A percentile compares a stretch with the other conserved stretches of the same genome.
Evolutionary conservation across 805 yeast species (phyloP).

Genomic region (Metschnikowia henanensis): DNA sequence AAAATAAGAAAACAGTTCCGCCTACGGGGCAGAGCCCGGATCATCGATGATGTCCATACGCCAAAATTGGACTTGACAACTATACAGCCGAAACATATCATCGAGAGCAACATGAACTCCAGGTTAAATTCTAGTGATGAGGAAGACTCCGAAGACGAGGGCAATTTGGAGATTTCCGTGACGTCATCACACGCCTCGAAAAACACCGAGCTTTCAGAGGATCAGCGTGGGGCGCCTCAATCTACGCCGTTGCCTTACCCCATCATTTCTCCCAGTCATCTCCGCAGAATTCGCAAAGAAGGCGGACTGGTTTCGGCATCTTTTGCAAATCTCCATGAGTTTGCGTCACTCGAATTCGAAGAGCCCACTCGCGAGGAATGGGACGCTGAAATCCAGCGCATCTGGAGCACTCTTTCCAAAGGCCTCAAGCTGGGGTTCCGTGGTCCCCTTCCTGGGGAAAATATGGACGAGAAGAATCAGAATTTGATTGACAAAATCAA

Average conservation of each 20-base stretch:
- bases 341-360: conserved; percentile 23
- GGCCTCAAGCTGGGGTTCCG: conserved; percentile 63
- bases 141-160: conserved; percentile 12
- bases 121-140: conserved; percentile 21
- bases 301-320: conserved; percentile 24
- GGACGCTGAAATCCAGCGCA: conserved; percentile 59
- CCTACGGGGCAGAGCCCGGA: conserved; percentile 63
- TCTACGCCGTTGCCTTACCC: conserved; percentile 25
- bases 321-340: conserved; percentile 28
- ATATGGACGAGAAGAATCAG: conserved; percentile 52
- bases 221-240: conserved; percentile 13
- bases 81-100: conserved; percentile 28
- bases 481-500: conserved; percentile 66
- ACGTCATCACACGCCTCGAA: conserved; percentile 6
- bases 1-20: conserved; percentile 67
- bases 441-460: conserved; percentile 71
- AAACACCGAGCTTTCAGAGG: conserved; percentile 1
- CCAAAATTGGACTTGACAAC: conserved; percentile 35
- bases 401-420: conserved; percentile 63
- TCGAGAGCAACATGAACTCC: conserved; percentile 20
- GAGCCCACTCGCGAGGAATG: conserved; percentile 66
- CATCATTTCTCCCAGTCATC: conserved; percentile 30
- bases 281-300: conserved; percentile 20
- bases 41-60: conserved; percentile 31
- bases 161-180: conserved; percentile 16